A percentile compares a stretch with the other conserved stretches of the same genome.
Evolutionary conservation across 257 asterid genomes (phyloP).

Genomic region (Avicennia marina): DNA sequence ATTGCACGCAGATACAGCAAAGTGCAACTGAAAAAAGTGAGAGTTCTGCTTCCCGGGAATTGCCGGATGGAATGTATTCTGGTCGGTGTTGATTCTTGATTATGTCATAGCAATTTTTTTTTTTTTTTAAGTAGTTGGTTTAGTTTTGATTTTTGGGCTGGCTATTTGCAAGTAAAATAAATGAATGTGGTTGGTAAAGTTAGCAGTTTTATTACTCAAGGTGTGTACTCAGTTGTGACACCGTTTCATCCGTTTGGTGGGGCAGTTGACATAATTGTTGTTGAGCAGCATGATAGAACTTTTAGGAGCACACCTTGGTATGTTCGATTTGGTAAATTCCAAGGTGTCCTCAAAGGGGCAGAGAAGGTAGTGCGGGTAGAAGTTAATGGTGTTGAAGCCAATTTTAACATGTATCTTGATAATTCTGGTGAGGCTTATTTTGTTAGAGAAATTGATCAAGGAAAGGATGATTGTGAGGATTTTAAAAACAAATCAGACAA

Average conservation of each 20-base stretch:
- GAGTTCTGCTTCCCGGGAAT: no score
- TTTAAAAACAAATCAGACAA: constrained; percentile 22
- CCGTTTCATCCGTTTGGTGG: constrained; percentile 91
- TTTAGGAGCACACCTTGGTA: constrained; percentile 80
- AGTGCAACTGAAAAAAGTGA: no score
- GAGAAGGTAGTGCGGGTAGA: constrained; percentile 66
- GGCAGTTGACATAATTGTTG: constrained; percentile 73
- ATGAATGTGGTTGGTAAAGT: constrained; percentile 73
- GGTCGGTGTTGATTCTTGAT: no score
- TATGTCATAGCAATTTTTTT: no score
- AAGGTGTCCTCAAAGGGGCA: constrained; percentile 69
- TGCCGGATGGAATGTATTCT: no score
- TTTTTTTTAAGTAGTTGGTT: no score
- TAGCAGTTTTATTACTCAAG: constrained; percentile 53
- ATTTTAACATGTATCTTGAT: constrained; percentile 71
- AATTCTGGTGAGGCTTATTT: constrained; percentile 79
- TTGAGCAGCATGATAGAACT: constrained; percentile 64
- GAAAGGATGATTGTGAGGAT: constrained; percentile 26
- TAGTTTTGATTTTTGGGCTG: not conserved
- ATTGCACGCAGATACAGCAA: no score
- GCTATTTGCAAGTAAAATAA: constrained; percentile 24
- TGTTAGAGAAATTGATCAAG: constrained; percentile 43
- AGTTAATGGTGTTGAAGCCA: constrained; percentile 68
- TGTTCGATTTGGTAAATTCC: constrained; percentile 78
- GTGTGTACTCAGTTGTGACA: constrained; percentile 69